These are phyloP conservation scores for Pittosporum tobira DNA, from an alignment of 129 eudicot species.

Conservation along the genomic window DNA sequence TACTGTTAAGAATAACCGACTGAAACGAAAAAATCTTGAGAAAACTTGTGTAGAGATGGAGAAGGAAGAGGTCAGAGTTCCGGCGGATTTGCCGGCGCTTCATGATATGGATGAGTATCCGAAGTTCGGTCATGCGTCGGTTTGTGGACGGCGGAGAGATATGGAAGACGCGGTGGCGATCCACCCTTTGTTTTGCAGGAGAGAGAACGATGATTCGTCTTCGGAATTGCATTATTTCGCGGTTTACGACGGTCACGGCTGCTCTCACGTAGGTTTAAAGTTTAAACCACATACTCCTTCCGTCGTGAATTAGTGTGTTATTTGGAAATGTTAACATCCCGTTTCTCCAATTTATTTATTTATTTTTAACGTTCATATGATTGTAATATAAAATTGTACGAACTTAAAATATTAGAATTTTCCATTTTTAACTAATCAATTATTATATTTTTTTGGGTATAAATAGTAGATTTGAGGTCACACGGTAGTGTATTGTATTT, in stretches of 20 bases:
- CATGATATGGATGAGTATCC: constrained; percentile 1
- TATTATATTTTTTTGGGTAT: too few relatives aligned
- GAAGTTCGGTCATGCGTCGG: constrained; percentile 35
- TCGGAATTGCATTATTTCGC: constrained; percentile 30
- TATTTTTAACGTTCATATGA: too few relatives aligned
- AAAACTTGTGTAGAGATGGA: background rate
- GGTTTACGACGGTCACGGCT: constrained; percentile 54
- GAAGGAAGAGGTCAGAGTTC: background rate
- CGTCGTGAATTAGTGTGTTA: background rate
- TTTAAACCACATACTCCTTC: background rate
- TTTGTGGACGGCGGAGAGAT: constrained; percentile 47
- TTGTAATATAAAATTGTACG: too few relatives aligned
- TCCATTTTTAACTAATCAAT: too few relatives aligned
- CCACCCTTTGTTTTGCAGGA: constrained; percentile 20
- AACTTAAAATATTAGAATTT: too few relatives aligned
- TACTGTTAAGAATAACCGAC: constrained; percentile 6
- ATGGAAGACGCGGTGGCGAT: constrained; percentile 53
- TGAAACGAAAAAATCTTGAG: constrained; percentile 17
- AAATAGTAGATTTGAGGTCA: too few relatives aligned
- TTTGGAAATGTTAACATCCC: too few relatives aligned
- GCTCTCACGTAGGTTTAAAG: constrained; percentile 39
- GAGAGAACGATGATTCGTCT: background rate
- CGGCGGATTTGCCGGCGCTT: background rate
- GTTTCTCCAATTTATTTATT: too few relatives aligned
- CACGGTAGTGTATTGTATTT: too few relatives aligned